Evolutionary conservation across 1,139 yeast genomes (phyloP), one percentile per base, ranked within the genome.

Genomic region (Sugiyamaella neomexicana): DNA sequence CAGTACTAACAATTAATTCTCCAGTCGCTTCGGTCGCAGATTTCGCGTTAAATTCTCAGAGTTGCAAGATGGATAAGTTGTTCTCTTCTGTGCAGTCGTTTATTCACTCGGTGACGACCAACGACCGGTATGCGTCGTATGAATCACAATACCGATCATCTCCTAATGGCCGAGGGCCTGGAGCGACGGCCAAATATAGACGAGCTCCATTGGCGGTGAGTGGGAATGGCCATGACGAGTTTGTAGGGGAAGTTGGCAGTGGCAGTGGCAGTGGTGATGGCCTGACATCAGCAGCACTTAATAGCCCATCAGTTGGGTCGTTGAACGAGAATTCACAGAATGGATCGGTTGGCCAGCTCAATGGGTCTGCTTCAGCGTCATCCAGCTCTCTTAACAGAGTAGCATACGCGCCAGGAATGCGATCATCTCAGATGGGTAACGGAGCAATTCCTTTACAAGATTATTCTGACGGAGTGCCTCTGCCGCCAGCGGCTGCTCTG

Each of bases 401-500:
- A 8, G 66, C 67, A 1, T 72, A 72, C 56, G 60, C 68, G 3
- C 74, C 74, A 8, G 75, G 75, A 15, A 63, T 70, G 65, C 65
- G 75, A 32, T 67, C 73, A 10, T 57, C 64, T 43, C 74, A 70
- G 60, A 54, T 65, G 20, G 69, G 70, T 7, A 66, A 68, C 55
- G 75, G 60, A 63, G 70, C 63, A n/a, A 73, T 80, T 65, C 79
- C 79, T 59, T 69, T 80, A 64, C 75, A 75, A 61, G 81, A 80
- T 58, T 78, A 76, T 59, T 70, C 72, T 41, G 72, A 72, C 49
- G 75, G 75, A 13, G 80, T 76, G 57, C 87, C 89, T 16, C 88
- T 90, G 5, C 79, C 87, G 53, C 93, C 95, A 7, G 78, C 89
- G 10, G 77, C 87, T 16, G 79, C 78, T 55, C 80, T 86, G 13